Base-by-base conservation (phyloP, 345 rosid species). In the Gossypium herbaceum region DNA sequence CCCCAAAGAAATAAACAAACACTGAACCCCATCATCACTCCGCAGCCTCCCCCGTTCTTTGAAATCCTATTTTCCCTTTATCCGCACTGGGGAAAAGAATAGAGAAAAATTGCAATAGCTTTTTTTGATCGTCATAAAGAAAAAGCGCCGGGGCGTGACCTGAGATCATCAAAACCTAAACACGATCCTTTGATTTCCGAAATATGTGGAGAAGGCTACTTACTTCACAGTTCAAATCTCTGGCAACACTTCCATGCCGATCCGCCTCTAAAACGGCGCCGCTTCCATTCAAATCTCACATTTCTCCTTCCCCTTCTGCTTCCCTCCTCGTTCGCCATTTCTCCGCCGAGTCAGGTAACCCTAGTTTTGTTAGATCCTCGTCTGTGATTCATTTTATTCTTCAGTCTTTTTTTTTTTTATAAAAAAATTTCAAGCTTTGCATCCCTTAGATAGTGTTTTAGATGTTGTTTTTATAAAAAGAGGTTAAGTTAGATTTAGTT, bases 171-270 rank as follows among this genome's bases (percentile, higher is more conserved):
- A 71, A 58, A 0, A 22, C 13, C 16, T 12, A 1, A 17, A 1
- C 51, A 10, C 17, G 50, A 57, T 67, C 69, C 71, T 57, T 48
- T 25, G 22, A 68, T 6, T 51, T 52, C 73, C 22, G 9, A 56
- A 87, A 63, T 80, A 94, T 94, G 98, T 94, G 97, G 98, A 89
- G 93, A 83, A 85, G 94, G 82, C 71, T 85, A 80, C 79, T 80
- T 56, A 76, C 82, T 79, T 89, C 96, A 51, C 87, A 87, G 45
- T 86, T 94, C 81, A 92, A 84, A 88, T 80, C 92, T 89, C 91
- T 90, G 71, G 89, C 89, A 63, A 47, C 78, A 24, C 22, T 74
- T n/a, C 50, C 81, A 56, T 78, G 79, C 81, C 87, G 83, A 81
- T 86, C 86, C 47, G 64, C 76, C 17, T 54, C 72, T 58, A 15